A percentile compares a stretch with the other conserved stretches of the same genome.
These are phyloP conservation scores for Eutrema yunnanense DNA, from an alignment of 345 rosid genomes.

Conservation along the genomic window DNA sequence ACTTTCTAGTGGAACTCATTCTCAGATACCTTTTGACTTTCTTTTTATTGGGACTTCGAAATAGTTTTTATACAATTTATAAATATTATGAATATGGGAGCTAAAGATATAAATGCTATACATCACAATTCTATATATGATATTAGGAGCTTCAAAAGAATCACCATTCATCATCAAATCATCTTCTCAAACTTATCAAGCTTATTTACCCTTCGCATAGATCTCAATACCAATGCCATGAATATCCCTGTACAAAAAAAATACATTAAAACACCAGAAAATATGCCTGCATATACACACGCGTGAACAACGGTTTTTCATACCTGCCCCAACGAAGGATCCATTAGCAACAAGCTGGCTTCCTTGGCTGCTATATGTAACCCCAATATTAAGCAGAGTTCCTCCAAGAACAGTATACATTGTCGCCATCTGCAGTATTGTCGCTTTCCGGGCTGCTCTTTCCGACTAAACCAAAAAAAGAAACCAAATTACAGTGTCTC, in stretches of 20 bases:
- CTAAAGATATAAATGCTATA: slow-evolving; percentile 7
- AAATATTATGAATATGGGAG: neutral
- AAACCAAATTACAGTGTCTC: neutral
- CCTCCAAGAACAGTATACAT: slow-evolving; percentile 82
- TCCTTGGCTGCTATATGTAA: slow-evolving; percentile 64
- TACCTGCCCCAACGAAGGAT: slow-evolving; percentile 84
- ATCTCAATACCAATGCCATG: slow-evolving; percentile 48
- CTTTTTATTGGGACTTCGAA: neutral
- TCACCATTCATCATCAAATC: slow-evolving; percentile 42
- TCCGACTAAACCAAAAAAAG: slow-evolving; percentile 49
- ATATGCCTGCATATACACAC: neutral
- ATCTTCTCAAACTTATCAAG: slow-evolving; percentile 92
- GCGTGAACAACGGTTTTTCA: neutral
- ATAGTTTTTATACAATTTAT: slow-evolving; percentile 17
- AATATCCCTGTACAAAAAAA: slow-evolving; percentile 54
- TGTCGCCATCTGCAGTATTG: slow-evolving; percentile 90
- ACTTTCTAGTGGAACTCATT: neutral
- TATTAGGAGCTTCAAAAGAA: slow-evolving; percentile 16
- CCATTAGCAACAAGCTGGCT: slow-evolving; percentile 62
- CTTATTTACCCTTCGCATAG: slow-evolving; percentile 73
- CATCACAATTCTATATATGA: slow-evolving; percentile 10
- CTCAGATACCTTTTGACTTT: neutral
- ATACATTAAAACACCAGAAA: neutral
- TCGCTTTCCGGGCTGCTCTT: slow-evolving; percentile 84
- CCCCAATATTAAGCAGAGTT: slow-evolving; percentile 73